Base-by-base conservation (phyloP, 768 basidiomycete genomes). In the Cystofilobasidium capitatum region DNA sequence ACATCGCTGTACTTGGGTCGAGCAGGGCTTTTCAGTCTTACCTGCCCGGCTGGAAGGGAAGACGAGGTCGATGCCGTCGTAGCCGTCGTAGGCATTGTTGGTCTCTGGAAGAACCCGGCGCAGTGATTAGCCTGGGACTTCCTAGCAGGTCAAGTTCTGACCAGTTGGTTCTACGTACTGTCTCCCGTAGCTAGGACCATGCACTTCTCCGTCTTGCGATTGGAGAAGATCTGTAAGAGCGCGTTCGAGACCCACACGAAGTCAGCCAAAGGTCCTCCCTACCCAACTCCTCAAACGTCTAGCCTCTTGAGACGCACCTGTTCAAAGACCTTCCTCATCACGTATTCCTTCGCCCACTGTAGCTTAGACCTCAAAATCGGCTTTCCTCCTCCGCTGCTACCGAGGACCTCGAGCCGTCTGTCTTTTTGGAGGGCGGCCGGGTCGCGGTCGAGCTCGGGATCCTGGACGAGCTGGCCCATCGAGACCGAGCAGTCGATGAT, bases 121-220 rank as follows among this genome's bases (percentile, higher is more conserved):
- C 1, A 20, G 22, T 24, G 16, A 35, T 47, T 10, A n/a, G 9
- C 14, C 49, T n/a, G 63, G 12, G 45, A 20, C 20, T 26, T 64
- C n/a, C 36, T 13, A 36, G 9, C 42, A 35, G 16, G 24, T 10
- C 54, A 69, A 39, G 29, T 36, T 69, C 14, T 31, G 63, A 61
- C 7, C 3, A 20, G 12, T 64, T 60, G 35, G 42, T 45, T 12
- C 58, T 49, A 49, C 70, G 69, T 8, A 62, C 70, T 3, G 47
- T 44, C 83, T 76, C 89, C 85, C 2, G 87, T 84, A n/a, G 90
- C 93, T 73, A 91, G 77, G 57, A 96, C 82, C 35, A 97, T 83
- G n/a, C 91, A 89, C 74, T 90, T 86, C 74, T 94, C 93, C 13
- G 93, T 97, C 80, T 94, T 96, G 47, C 93, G 82, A 17, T 87